Conservation (phyloP, 441 rosid genomes). For the Oxalis stricta region DNA sequence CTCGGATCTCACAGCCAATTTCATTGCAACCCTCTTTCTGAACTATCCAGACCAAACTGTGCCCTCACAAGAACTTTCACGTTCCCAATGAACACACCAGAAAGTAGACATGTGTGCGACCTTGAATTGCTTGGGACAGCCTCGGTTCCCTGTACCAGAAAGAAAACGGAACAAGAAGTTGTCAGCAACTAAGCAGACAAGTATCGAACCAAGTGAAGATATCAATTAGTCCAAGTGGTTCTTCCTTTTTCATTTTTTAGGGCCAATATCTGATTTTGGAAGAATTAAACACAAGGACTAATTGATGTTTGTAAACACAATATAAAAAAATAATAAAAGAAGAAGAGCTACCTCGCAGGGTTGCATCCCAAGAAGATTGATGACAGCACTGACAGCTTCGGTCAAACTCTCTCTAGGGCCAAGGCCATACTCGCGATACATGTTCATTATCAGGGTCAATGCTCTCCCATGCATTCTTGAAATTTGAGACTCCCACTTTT, state of each 20-base stretch:
- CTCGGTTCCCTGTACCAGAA: conserved; percentile 63
- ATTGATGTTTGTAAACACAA: too few species aligned
- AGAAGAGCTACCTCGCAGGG: conserved; percentile 61
- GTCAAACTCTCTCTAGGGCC: conserved; percentile 80
- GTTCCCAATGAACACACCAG: conserved; percentile 83
- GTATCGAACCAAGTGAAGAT: too few species aligned
- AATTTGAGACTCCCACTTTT: conserved; percentile 71
- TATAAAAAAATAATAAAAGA: not conserved
- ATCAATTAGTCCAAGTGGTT: too few species aligned
- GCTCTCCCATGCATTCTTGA: conserved; percentile 96
- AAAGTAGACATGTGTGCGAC: conserved; percentile 78
- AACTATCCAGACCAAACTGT: conserved; percentile 72
- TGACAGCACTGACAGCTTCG: conserved; percentile 76
- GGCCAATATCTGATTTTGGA: too few species aligned
- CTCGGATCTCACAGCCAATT: conserved; percentile 73
- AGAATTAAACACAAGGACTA: too few species aligned
- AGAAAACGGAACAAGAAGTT: not conserved
- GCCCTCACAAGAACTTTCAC: conserved; percentile 65
- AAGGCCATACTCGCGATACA: conserved; percentile 90
- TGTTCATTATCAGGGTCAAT: conserved; percentile 59
- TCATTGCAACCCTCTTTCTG: conserved; percentile 87
- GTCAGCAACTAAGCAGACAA: too few species aligned
- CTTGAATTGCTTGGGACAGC: conserved; percentile 73
- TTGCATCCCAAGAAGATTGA: conserved; percentile 93
- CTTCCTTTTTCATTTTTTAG: too few species aligned